Conservation (phyloP, 208 protist species). For the Trypanosoma rangeli region DNA sequence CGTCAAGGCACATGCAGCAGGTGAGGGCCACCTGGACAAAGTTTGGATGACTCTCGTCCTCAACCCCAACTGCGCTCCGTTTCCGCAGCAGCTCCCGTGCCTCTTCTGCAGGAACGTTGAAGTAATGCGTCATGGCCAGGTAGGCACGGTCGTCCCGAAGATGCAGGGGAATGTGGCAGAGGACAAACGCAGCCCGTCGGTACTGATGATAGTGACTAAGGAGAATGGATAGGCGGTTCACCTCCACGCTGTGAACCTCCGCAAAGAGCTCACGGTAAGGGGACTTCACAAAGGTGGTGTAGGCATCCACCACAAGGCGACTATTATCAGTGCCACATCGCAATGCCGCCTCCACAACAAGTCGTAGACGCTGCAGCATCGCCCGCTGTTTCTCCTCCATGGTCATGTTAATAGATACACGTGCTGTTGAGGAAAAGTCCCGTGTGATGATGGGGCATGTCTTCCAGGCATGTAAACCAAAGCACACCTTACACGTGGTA, state of each 20-base stretch:
- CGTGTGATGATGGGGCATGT: constrained; percentile 82
- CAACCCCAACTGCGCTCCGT: constrained; percentile 32
- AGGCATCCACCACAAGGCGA: constrained; percentile 65
- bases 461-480: constrained; percentile 70
- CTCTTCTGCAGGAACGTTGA: constrained; percentile 68
- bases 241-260: constrained; percentile 40
- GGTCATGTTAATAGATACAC: constrained; percentile 56
- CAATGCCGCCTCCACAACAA: constrained; percentile 37
- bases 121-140: constrained; percentile 52
- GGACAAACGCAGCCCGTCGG: constrained; percentile 77
- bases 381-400: constrained; percentile 72
- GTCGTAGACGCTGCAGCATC: constrained; percentile 56
- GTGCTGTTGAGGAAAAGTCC: constrained; percentile 49
- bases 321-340: constrained; percentile 28
- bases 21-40: constrained; percentile 85
- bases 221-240: constrained; percentile 68
- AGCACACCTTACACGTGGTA: constrained; percentile 75
- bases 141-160: constrained; percentile 61
- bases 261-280: constrained; percentile 77
- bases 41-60: constrained; percentile 57
- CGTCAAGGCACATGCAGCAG: constrained; percentile 91
- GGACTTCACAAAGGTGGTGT: constrained; percentile 77
- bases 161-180: constrained; percentile 78
- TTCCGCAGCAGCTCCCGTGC: constrained; percentile 54
- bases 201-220: constrained; percentile 68